Evolutionary conservation across 2,329 filamentous ascomycete genomes (phyloP).

Genomic region (Dothidotthia symphoricarpi): DNA sequence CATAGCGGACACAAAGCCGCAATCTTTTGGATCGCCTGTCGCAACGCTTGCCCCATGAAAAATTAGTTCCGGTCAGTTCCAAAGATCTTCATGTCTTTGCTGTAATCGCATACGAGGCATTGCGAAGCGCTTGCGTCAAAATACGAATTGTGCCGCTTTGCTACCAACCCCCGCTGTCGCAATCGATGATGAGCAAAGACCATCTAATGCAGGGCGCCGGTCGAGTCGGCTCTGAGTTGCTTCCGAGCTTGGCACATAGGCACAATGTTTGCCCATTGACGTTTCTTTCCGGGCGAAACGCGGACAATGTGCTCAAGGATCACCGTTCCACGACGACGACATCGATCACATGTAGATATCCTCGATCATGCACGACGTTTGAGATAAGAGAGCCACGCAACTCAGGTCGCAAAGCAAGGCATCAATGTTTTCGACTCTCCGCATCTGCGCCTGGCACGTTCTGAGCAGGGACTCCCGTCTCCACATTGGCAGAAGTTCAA

Average conservation of each 20-base stretch:
- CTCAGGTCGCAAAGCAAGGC: too few relatives aligned
- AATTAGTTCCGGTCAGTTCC: slow-evolving; percentile 14
- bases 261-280: too few relatives aligned
- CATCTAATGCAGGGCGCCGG: slow-evolving; percentile 5
- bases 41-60: slow-evolving; percentile 16
- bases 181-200: slow-evolving; percentile 2
- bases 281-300: too few relatives aligned
- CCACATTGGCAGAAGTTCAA: slow-evolving; percentile 16
- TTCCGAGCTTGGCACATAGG: neutral
- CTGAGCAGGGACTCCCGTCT: slow-evolving; percentile 13
- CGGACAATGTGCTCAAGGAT: too few relatives aligned
- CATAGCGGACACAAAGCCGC: slow-evolving; percentile 8
- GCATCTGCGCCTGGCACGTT: slow-evolving; percentile 10
- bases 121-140: slow-evolving; percentile 9
- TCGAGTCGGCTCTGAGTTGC: slow-evolving; percentile 4
- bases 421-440: slow-evolving; percentile 2
- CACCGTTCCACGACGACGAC: neutral
- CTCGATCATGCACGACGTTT: slow-evolving; percentile 2
- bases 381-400: too few relatives aligned
- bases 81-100: slow-evolving; percentile 6
- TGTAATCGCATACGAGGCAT: slow-evolving; percentile 7
- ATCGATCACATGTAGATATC: slow-evolving; percentile 6
- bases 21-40: slow-evolving; percentile 5
- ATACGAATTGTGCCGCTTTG: slow-evolving; percentile 9
- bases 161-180: slow-evolving; percentile 5